Base-by-base conservation (phyloP, 164 flowering plant species). In the Dillenia turbinata region DNA sequence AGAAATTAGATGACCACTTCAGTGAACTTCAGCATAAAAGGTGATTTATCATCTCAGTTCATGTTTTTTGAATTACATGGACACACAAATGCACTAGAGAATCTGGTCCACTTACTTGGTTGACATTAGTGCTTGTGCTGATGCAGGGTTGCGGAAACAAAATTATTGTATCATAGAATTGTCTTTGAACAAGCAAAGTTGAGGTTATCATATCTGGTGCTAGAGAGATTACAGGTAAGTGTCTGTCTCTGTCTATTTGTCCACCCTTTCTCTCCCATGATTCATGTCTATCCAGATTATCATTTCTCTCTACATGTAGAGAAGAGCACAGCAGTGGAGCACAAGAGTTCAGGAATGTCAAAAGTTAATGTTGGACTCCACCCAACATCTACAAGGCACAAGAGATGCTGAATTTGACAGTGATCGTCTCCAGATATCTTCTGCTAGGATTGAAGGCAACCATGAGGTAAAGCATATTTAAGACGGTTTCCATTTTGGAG, bases 131-230 rank as follows among this genome's bases (percentile, higher is more conserved):
- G 19, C 59, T 47, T 10, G 51, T 69, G 55, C 13, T 64, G 65
- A 51, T 73, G 70, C 83, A 92, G 98, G 61, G 68, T 70, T 56
- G 71, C 71, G 26, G 85, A 90, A 74, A 75, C 81, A 45, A 80
- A 73, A 65, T 63, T 58, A 47, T 64, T 85, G 73, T 70, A 80
- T 59, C 69, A 62, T 57, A 71, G 61, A 65, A 45, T 84, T 66
- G 61, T 75, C 17, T 66, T 73, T 69, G 83, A 85, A 67, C 75
- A 65, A 56, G 86, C 83, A 53, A 85, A 81, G 62, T 56, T 78
- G 66, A 84, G 79, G 65, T 71, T 92, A 61, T 60, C 69, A 65
- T 63, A 46, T 64, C 54, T 73, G 50, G 83, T 83, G 79, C 76
- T 69, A 53, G 82, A 83, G 47, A 79, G 48, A 59, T 66, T 84